Conservation (phyloP, 164 flowering plant species). For the Macadamia integrifolia region DNA sequence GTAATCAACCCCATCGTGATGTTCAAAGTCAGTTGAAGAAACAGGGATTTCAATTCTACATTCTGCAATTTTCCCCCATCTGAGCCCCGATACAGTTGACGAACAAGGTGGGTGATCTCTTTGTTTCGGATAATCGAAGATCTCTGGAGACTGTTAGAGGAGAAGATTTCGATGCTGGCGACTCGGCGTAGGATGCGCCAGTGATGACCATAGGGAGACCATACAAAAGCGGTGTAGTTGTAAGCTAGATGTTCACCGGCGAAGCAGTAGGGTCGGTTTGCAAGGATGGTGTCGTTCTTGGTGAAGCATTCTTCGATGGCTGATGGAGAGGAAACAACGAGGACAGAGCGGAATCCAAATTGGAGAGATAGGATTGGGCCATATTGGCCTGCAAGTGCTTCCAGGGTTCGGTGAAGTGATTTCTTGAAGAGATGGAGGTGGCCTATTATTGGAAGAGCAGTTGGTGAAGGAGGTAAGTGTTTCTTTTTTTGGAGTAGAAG, state of each 20-base stretch:
- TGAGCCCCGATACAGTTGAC: background rate
- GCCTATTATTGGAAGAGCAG: slow-evolving; percentile 26
- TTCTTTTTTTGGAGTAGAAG: background rate
- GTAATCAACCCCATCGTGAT: slow-evolving; percentile 18
- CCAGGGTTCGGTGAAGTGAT: slow-evolving; percentile 23
- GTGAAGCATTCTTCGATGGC: background rate
- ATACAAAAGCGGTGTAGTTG: slow-evolving; percentile 17
- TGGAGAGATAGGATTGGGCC: slow-evolving; percentile 12
- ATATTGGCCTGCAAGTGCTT: background rate
- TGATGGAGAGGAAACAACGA: slow-evolving; percentile 6
- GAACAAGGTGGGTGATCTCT: slow-evolving; percentile 17
- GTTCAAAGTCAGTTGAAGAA: slow-evolving; percentile 16
- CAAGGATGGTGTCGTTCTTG: background rate
- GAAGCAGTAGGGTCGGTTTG: background rate
- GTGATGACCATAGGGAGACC: slow-evolving; percentile 32
- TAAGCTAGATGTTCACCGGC: slow-evolving; percentile 20
- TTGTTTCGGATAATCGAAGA: slow-evolving; percentile 14
- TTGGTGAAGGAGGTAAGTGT: slow-evolving; percentile 18
- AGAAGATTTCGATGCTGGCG: slow-evolving; percentile 20
- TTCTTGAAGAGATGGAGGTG: slow-evolving; percentile 28
- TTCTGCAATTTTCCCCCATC: background rate
- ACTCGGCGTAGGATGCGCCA: slow-evolving; percentile 41
- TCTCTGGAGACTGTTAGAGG: slow-evolving; percentile 14
- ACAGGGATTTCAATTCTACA: slow-evolving; percentile 6
- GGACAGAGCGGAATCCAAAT: slow-evolving; percentile 6